Conservation (phyloP, 768 basidiomycete species). For the Russula brevipes region DNA sequence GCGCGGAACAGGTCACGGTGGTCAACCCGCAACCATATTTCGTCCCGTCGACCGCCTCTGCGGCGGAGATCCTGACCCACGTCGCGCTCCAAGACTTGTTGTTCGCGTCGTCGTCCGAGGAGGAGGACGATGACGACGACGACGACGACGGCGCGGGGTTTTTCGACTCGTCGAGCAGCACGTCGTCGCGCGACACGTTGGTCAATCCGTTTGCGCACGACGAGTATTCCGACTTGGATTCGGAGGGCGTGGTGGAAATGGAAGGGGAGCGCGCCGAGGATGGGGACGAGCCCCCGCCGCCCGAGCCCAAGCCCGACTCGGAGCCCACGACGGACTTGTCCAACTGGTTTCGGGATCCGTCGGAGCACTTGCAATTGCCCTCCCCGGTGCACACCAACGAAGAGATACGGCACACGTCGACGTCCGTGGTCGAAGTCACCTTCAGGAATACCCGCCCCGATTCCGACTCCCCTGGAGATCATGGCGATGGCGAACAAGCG, state of each 20-base stretch:
- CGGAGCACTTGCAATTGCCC: not conserved
- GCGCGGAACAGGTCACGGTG: not conserved
- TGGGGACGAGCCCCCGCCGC: not conserved
- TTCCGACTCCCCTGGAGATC: not conserved
- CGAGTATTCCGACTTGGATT: not conserved
- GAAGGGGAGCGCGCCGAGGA: not conserved
- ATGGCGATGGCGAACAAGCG: not conserved
- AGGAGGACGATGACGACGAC: not conserved
- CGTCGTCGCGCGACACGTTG: not conserved
- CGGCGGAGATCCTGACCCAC: constrained; percentile 13
- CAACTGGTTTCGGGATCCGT: not conserved
- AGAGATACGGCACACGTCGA: not conserved
- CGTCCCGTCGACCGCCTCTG: constrained; percentile 17
- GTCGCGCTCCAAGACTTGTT: constrained; percentile 16
- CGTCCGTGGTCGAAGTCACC: constrained; percentile 5
- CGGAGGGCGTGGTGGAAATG: not conserved
- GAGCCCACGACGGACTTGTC: not conserved
- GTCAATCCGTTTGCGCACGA: not conserved
- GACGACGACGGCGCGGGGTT: not conserved
- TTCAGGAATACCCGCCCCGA: not conserved
- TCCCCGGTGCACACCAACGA: not conserved
- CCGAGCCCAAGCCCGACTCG: not conserved
- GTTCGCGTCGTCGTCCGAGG: too few relatives aligned
- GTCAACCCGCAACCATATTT: constrained; percentile 10
- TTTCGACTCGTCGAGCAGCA: not conserved